Evolutionary conservation across 2,329 filamentous ascomycete species (phyloP).

Genomic region (Pseudocercospora pini-densiflorae): DNA sequence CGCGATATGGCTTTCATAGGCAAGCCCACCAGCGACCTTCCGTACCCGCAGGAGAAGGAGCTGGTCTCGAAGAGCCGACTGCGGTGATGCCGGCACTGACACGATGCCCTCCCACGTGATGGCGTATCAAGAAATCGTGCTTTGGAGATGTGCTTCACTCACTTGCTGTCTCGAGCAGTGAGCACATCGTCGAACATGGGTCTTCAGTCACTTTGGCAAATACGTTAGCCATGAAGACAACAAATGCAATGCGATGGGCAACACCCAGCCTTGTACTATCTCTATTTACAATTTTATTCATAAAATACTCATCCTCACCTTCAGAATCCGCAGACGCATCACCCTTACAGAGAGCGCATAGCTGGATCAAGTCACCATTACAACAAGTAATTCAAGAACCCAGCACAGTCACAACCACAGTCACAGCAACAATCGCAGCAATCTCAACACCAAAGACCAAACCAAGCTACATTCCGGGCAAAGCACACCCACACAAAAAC

Average conservation of each 20-base stretch:
- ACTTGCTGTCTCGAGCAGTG: neutral
- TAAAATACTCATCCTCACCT: neutral
- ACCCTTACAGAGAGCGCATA: neutral
- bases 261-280: neutral
- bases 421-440: neutral
- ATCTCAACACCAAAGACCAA: conserved; percentile 8
- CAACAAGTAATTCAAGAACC: neutral
- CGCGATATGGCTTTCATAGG: neutral
- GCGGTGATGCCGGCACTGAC: neutral
- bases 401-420: neutral
- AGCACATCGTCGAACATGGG: neutral
- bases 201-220: neutral
- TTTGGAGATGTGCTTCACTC: neutral
- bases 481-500: neutral
- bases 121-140: neutral
- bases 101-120: neutral
- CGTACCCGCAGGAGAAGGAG: neutral
- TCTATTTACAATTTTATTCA: neutral
- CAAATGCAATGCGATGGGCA: neutral
- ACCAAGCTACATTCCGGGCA: conserved; percentile 7
- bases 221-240: neutral
- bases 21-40: neutral
- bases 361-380: conserved; percentile 5
- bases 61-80: neutral
- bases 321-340: neutral